Conservation (phyloP, 495 filamentous ascomycete species). For the Poronia punctata region DNA sequence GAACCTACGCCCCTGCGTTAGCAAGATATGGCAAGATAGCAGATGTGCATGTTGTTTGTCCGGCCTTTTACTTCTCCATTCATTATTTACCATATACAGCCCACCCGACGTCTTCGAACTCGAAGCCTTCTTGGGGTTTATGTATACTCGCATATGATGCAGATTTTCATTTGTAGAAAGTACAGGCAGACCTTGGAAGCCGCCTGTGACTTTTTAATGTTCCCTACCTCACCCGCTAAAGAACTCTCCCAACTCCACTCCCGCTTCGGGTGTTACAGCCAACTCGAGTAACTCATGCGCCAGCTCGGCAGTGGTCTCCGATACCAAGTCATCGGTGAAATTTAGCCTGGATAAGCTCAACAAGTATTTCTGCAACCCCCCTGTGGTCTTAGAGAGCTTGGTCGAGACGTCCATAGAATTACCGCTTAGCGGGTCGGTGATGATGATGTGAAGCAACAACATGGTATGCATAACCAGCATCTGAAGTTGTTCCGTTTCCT, state of each 20-base stretch:
- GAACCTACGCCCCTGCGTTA: no score
- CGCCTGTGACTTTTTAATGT: no score
- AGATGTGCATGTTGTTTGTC: no score
- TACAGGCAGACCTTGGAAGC: not conserved
- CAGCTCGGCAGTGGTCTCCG: constrained; percentile 41
- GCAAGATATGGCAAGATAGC: no score
- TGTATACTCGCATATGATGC: no score
- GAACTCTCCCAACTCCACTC: constrained; percentile 31
- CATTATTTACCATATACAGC: no score
- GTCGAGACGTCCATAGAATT: constrained; percentile 27
- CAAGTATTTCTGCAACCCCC: constrained; percentile 35
- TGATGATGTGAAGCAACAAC: constrained; percentile 34
- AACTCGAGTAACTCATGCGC: constrained; percentile 42
- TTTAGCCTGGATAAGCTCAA: constrained; percentile 37
- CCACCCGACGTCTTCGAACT: no score
- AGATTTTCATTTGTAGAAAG: no score
- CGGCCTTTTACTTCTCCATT: no score
- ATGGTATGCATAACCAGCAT: constrained; percentile 22
- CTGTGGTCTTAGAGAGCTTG: constrained; percentile 30
- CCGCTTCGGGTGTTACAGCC: constrained; percentile 39
- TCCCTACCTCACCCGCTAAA: constrained; percentile 30
- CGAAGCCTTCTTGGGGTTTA: no score
- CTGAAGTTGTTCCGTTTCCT: constrained; percentile 15
- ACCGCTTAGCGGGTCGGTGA: constrained; percentile 31
- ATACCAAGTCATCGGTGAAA: constrained; percentile 40